Evolutionary conservation across 768 basidiomycete species (phyloP).

Genomic region (Mycena vulgaris): DNA sequence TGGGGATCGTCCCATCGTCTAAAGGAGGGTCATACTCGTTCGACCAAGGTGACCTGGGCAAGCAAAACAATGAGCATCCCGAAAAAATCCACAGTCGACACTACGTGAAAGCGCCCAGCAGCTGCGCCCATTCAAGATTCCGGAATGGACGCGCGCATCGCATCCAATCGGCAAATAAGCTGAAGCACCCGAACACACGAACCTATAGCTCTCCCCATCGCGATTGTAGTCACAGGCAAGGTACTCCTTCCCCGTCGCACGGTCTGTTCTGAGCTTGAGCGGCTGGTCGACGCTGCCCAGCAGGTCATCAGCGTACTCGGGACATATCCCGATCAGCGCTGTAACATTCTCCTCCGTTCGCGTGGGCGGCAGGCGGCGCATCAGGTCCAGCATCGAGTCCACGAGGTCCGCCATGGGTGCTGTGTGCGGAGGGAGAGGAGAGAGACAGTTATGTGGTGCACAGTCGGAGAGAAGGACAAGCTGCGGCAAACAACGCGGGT

Average conservation of each 20-base stretch:
- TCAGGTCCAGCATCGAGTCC: slow-evolving; percentile 95
- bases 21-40: slow-evolving; percentile 95
- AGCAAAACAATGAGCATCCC: slow-evolving; percentile 23
- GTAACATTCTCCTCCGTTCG: slow-evolving; percentile 90
- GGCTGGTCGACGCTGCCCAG: slow-evolving; percentile 97
- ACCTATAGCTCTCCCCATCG: slow-evolving; percentile 94
- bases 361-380: slow-evolving; percentile 95
- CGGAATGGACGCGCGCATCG: not conserved
- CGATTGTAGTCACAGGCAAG: slow-evolving; percentile 95
- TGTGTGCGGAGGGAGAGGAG: not conserved
- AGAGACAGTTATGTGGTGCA: not conserved
- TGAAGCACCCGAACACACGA: slow-evolving; percentile 42
- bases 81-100: not conserved
- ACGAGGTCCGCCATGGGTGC: slow-evolving; percentile 80
- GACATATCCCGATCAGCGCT: slow-evolving; percentile 85
- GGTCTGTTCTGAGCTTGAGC: slow-evolving; percentile 85
- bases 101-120: not conserved
- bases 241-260: slow-evolving; percentile 87
- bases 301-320: slow-evolving; percentile 96
- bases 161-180: not conserved
- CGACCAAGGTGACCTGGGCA: slow-evolving; percentile 95
- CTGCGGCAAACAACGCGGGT: slow-evolving; percentile 24
- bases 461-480: slow-evolving; percentile 8
- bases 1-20: slow-evolving; percentile 91
- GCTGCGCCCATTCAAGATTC: not conserved